These are phyloP conservation scores for Syncephalis plumigaleata DNA, from an alignment of 371 early-diverging fungal species.

Conservation along the genomic window DNA sequence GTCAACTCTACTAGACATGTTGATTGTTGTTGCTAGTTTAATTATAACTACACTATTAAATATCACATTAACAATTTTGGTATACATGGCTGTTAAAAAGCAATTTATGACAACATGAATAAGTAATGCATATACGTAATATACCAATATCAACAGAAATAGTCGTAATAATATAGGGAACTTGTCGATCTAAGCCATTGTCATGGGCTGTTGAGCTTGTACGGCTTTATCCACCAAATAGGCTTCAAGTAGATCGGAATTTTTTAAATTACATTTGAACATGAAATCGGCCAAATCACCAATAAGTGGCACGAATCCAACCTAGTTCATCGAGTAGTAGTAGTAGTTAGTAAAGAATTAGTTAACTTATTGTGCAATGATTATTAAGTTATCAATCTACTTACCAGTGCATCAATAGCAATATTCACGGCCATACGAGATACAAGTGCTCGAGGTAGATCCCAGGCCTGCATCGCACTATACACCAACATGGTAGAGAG, in stretches of 20 bases:
- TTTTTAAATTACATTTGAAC: conserved; percentile 27
- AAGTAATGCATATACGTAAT: too few species aligned
- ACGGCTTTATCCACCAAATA: conserved; percentile 10
- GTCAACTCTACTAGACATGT: too few species aligned
- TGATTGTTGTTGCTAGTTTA: too few species aligned
- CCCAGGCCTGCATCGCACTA: conserved; percentile 12
- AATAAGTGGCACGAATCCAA: conserved; percentile 22
- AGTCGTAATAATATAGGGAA: too few species aligned
- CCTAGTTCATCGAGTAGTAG: conserved; percentile 5
- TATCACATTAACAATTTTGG: too few species aligned
- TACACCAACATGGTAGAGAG: conserved; percentile 19
- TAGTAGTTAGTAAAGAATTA: background rate
- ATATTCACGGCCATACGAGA: conserved; percentile 24
- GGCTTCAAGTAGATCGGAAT: conserved; percentile 19
- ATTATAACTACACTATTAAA: too few species aligned
- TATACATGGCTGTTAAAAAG: too few species aligned
- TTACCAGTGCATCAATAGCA: conserved; percentile 22
- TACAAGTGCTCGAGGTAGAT: conserved; percentile 17
- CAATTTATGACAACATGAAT: too few species aligned
- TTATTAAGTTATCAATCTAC: background rate
- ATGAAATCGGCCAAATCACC: conserved; percentile 26
- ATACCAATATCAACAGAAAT: too few species aligned
- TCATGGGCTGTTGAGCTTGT: too few species aligned
- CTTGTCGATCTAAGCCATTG: too few species aligned
- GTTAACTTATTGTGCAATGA: background rate